phyloP scores from a whole-genome alignment of 2,329 filamentous ascomycete species.

The Coleophoma crateriformis region DNA sequence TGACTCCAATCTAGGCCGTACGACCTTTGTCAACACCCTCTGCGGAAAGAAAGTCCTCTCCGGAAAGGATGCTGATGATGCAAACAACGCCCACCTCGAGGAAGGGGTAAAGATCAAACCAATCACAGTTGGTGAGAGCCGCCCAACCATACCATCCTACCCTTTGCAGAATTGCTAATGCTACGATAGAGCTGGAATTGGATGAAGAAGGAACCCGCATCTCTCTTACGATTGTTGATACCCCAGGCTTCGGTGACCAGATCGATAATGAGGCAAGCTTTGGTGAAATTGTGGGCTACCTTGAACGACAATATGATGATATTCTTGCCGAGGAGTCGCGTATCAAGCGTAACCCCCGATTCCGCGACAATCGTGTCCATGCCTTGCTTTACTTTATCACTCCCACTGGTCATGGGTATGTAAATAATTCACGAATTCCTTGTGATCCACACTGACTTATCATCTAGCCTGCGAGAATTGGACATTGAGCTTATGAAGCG shows the following conservation, averaged over 20 bases:
- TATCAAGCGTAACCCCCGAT: conserved; percentile 99
- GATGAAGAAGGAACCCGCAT: conserved; percentile 98
- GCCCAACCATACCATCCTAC: neutral
- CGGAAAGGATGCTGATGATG: conserved; percentile 91
- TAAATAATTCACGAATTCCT: conserved; percentile 9
- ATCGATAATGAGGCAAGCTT: conserved; percentile 99
- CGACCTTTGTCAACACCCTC: conserved; percentile 98
- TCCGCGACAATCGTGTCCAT: conserved; percentile 98
- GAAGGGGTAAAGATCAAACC: conserved; percentile 99
- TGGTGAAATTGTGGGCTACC: conserved; percentile 94
- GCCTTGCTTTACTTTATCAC: conserved; percentile 99
- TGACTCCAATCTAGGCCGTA: conserved; percentile 61
- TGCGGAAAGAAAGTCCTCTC: conserved; percentile 89
- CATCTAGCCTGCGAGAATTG: conserved; percentile 81
- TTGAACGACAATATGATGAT: conserved; percentile 98
- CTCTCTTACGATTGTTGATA: conserved; percentile 97
- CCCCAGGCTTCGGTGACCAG: conserved; percentile 95
- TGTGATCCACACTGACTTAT: conserved; percentile 9
- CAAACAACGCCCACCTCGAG: conserved; percentile 82
- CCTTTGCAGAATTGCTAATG: conserved; percentile 13
- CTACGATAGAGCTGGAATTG: conserved; percentile 71
- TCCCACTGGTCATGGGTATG: conserved; percentile 88
- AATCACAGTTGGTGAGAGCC: conserved; percentile 80
- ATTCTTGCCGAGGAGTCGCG: conserved; percentile 98
- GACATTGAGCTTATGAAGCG: conserved; percentile 99